phyloP scores from a whole-genome alignment of 768 basidiomycete genomes.

The Suillus tomentosus region DNA sequence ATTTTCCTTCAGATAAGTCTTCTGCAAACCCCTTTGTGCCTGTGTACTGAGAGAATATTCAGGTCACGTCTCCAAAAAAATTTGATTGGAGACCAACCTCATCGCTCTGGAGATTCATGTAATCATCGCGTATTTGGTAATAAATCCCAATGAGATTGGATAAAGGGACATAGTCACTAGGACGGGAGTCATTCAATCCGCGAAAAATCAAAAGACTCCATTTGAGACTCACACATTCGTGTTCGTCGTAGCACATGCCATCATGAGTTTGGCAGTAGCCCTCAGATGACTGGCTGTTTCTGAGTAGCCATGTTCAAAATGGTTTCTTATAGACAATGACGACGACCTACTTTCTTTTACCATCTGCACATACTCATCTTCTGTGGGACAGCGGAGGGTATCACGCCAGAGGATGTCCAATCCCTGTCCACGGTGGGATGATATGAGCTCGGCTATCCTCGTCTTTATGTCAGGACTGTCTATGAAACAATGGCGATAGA shows the following conservation, averaged over 20 bases:
- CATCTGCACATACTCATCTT: slow-evolving; percentile 91
- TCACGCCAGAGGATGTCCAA: slow-evolving; percentile 91
- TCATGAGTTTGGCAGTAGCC: slow-evolving; percentile 94
- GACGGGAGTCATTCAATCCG: background rate
- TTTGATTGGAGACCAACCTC: slow-evolving; percentile 47
- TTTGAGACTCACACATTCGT: slow-evolving; percentile 48
- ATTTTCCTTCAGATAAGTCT: slow-evolving; percentile 93
- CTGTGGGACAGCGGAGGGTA: slow-evolving; percentile 80
- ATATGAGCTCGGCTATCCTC: slow-evolving; percentile 53
- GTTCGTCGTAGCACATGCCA: slow-evolving; percentile 72
- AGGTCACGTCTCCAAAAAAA: background rate
- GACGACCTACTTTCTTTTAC: slow-evolving; percentile 86
- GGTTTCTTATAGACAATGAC: background rate
- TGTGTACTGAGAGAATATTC: slow-evolving; percentile 56
- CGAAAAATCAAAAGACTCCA: background rate
- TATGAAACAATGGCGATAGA: background rate
- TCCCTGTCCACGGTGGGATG: slow-evolving; percentile 90
- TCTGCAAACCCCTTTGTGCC: slow-evolving; percentile 85
- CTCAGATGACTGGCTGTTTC: slow-evolving; percentile 91
- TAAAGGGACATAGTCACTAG: slow-evolving; percentile 81
- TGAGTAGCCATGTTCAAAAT: slow-evolving; percentile 29
- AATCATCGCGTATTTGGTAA: slow-evolving; percentile 92
- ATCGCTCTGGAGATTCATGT: slow-evolving; percentile 85
- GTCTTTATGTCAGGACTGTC: background rate
- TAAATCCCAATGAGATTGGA: slow-evolving; percentile 86